phyloP scores from a whole-genome alignment of 2,329 filamentous ascomycete genomes.

The Botryosphaeria agaves region DNA sequence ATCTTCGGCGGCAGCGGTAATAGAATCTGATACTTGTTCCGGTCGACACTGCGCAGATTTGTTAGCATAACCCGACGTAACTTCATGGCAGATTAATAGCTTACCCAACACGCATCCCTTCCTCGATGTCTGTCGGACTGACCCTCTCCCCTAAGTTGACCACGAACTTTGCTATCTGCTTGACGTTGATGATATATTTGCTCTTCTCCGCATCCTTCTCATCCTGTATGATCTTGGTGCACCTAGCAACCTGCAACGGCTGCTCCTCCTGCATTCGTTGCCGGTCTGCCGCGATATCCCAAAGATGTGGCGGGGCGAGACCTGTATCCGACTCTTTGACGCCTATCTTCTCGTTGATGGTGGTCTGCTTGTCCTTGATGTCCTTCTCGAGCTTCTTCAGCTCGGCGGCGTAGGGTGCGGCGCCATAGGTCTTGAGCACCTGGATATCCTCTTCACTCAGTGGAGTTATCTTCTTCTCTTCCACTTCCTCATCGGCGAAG shows the following conservation, averaged over 20 bases:
- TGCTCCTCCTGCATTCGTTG: slow-evolving; percentile 99
- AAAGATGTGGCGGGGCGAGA: slow-evolving; percentile 92
- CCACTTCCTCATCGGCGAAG: slow-evolving; percentile 88
- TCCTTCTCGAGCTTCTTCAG: slow-evolving; percentile 97
- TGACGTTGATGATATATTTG: slow-evolving; percentile 99
- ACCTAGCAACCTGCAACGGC: slow-evolving; percentile 88
- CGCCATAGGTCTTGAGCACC: slow-evolving; percentile 97
- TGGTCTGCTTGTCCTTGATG: slow-evolving; percentile 97
- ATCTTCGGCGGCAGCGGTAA: slow-evolving; percentile 94
- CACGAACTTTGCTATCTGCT: slow-evolving; percentile 99
- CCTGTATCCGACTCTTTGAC: slow-evolving; percentile 90
- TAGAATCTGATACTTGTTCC: slow-evolving; percentile 98
- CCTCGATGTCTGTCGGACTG: slow-evolving; percentile 95
- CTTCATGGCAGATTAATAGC: slow-evolving; percentile 12
- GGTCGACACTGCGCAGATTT: slow-evolving; percentile 48
- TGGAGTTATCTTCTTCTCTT: slow-evolving; percentile 99
- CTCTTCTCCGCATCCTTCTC: slow-evolving; percentile 93
- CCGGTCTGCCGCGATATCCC: slow-evolving; percentile 94
- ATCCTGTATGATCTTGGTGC: slow-evolving; percentile 97
- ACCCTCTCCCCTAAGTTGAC: slow-evolving; percentile 95
- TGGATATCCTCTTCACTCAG: slow-evolving; percentile 97
- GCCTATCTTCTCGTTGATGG: slow-evolving; percentile 96
- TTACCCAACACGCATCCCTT: slow-evolving; percentile 90
- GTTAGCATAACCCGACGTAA: background rate
- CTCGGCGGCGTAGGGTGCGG: slow-evolving; percentile 81